Conservation (phyloP, 306 rosid species). For the Hippophae tibetana region DNA sequence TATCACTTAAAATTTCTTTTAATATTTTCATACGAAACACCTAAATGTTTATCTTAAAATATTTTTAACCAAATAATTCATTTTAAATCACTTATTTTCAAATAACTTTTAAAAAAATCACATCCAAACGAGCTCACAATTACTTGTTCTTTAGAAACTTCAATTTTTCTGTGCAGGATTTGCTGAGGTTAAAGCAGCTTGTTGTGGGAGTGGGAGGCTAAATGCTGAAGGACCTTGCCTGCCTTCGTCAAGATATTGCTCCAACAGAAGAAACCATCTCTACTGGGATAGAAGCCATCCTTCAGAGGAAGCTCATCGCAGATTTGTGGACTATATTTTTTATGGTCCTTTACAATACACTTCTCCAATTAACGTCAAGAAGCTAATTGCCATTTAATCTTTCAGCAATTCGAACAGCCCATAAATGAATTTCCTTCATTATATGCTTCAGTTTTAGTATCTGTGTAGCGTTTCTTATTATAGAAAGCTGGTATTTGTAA, state of each 20-base stretch:
- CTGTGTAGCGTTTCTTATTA: too few relatives aligned
- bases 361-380: conserved; percentile 45
- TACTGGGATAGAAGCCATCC: conserved; percentile 79
- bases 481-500: too few relatives aligned
- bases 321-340: conserved; percentile 34
- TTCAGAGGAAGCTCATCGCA: conserved; percentile 45
- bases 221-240: conserved; percentile 38
- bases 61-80: too few relatives aligned
- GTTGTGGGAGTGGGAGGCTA: conserved; percentile 65
- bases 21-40: too few relatives aligned
- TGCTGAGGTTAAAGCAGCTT: conserved; percentile 52
- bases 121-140: too few relatives aligned
- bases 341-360: conserved; percentile 42
- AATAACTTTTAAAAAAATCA: too few relatives aligned
- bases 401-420: too few relatives aligned
- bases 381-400: conserved; percentile 34
- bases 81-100: too few relatives aligned
- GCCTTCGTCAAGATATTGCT: conserved; percentile 34
- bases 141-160: too few relatives aligned
- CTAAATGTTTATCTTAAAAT: too few relatives aligned
- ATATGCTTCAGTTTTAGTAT: background rate
- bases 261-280: conserved; percentile 55
- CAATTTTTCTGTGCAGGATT: conserved; percentile 32
- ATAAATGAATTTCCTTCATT: too few relatives aligned
- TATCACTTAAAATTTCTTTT: too few relatives aligned